These are phyloP conservation scores for Teratosphaeria gauchensis DNA, from an alignment of 2,329 filamentous ascomycete species.

Conservation along the genomic window DNA sequence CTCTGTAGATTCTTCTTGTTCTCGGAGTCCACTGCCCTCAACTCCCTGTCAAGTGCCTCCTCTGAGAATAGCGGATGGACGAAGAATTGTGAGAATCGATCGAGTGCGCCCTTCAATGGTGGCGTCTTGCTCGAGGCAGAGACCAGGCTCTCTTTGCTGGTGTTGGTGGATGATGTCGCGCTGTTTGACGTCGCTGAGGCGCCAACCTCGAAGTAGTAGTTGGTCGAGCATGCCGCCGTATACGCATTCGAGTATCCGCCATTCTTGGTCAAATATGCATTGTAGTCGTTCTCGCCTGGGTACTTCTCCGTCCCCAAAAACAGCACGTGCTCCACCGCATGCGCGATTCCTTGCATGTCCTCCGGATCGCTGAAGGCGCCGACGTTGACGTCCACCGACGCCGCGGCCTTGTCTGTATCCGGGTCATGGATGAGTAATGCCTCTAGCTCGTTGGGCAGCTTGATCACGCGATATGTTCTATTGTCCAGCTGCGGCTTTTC, in stretches of 20 bases:
- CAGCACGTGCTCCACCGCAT: constrained; percentile 88
- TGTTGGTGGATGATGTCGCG: constrained; percentile 26
- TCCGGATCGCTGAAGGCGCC: constrained; percentile 88
- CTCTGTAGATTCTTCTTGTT: constrained; percentile 97
- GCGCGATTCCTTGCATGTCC: constrained; percentile 88
- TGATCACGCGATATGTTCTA: constrained; percentile 77
- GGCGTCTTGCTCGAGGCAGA: constrained; percentile 5
- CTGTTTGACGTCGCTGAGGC: constrained; percentile 59
- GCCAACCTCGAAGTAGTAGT: constrained; percentile 94
- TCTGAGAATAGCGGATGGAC: constrained; percentile 77
- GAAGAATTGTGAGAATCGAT: constrained; percentile 92
- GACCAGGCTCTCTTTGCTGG: constrained; percentile 26
- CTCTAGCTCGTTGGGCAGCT: constrained; percentile 77
- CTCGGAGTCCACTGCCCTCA: constrained; percentile 84
- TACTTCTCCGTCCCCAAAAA: constrained; percentile 99
- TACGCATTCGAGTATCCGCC: constrained; percentile 93
- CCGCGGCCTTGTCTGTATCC: constrained; percentile 93
- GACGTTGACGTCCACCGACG: constrained; percentile 89
- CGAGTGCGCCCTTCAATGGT: constrained; percentile 69
- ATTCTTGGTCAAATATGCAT: constrained; percentile 80
- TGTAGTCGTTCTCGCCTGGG: constrained; percentile 90
- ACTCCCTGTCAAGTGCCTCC: constrained; percentile 75
- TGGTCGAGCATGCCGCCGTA: constrained; percentile 85
- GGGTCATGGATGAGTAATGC: constrained; percentile 86
- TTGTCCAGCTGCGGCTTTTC: constrained; percentile 81